Evolutionary conservation across 2,329 filamentous ascomycete species (phyloP).

Genomic region (Penicillium sp.): DNA sequence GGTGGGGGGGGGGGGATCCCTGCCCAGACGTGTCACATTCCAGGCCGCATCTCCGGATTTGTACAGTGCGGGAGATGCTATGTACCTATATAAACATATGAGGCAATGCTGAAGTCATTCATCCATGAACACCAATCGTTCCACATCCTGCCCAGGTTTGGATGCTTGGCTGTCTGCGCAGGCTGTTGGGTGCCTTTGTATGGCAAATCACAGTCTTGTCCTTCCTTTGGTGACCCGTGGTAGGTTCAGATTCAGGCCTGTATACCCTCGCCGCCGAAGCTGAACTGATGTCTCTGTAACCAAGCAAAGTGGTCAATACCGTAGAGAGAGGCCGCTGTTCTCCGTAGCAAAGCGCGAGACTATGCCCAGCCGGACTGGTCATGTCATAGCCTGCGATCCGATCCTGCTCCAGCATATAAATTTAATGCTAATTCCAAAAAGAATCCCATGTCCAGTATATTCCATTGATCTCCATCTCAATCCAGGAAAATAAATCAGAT

Average conservation of each 20-base stretch:
- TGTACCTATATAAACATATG: slow-evolving; percentile 4
- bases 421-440: not conserved
- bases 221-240: not conserved
- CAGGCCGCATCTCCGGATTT: not conserved
- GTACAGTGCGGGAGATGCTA: not conserved
- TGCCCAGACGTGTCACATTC: slow-evolving; percentile 8
- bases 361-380: not conserved
- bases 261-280: not conserved
- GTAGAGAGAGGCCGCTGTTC: not conserved
- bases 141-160: not conserved
- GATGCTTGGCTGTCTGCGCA: not conserved
- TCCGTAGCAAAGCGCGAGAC: not conserved
- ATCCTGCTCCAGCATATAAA: not conserved
- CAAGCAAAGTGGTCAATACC: not conserved
- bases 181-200: not conserved
- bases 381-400: not conserved
- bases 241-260: not conserved
- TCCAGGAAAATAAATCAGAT: not conserved
- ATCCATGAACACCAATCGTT: not conserved
- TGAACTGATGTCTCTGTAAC: not conserved
- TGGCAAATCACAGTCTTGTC: not conserved
- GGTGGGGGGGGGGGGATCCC: not conserved
- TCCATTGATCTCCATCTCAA: not conserved
- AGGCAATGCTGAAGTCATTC: slow-evolving; percentile 11
- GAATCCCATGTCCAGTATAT: not conserved